Percentiles rank a stretch among this genome's conserved stretches.
These are phyloP conservation scores for Beauveria scarabaeidicola DNA, from an alignment of 2,329 filamentous ascomycete species.

Conservation along the genomic window DNA sequence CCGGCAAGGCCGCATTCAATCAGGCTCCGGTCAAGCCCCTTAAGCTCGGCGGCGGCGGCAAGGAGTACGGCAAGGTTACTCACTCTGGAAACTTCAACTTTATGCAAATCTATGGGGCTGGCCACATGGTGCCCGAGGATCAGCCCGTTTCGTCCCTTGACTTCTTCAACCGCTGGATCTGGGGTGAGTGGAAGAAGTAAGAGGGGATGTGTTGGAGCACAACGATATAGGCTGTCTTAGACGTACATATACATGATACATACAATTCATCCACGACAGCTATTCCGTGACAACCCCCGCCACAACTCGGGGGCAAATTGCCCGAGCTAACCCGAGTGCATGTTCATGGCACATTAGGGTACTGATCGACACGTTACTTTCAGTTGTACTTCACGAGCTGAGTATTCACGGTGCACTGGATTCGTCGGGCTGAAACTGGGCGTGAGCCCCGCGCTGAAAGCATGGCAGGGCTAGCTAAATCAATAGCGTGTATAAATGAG, in stretches of 20 bases:
- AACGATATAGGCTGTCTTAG: neutral
- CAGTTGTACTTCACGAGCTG: neutral
- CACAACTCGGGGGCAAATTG: neutral
- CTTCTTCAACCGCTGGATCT: slow-evolving; percentile 15
- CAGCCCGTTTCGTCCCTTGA: slow-evolving; percentile 12
- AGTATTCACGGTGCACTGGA: neutral
- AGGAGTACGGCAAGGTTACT: slow-evolving; percentile 13
- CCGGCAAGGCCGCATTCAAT: slow-evolving; percentile 74
- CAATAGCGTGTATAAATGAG: neutral
- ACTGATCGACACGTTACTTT: neutral
- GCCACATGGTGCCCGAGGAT: slow-evolving; percentile 13
- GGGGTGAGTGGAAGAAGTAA: slow-evolving; percentile 12
- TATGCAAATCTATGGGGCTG: slow-evolving; percentile 13
- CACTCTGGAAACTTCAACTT: slow-evolving; percentile 12
- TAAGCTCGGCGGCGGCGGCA: slow-evolving; percentile 39
- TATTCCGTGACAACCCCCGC: neutral
- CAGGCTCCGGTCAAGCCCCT: slow-evolving; percentile 63
- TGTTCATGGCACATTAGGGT: neutral
- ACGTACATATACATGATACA: slow-evolving; percentile 3
- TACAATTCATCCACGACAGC: neutral
- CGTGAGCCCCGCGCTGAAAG: neutral
- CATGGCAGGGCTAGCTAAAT: neutral
- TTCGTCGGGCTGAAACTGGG: neutral
- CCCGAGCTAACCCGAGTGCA: neutral
- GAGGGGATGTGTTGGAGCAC: neutral